A percentile compares a stretch with the other conserved stretches of the same genome.
Conservation (phyloP, 2,329 filamentous ascomycete species). For the Paecilomyces variotii region DNA sequence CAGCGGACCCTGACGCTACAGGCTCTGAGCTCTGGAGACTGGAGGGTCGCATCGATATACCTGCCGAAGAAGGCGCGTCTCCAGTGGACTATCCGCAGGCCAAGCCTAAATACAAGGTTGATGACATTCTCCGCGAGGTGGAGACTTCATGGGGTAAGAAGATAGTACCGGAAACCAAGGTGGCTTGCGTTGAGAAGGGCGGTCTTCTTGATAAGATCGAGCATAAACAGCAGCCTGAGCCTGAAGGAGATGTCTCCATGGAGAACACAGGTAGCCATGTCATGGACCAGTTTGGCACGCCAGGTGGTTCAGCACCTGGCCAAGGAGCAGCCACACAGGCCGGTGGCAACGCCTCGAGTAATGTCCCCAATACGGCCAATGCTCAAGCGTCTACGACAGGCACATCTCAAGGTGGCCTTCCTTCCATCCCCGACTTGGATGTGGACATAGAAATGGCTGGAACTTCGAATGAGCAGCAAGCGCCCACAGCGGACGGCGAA, state of each 20-base stretch:
- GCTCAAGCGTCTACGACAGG: conserved; percentile 5
- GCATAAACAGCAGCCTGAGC: conserved; percentile 18
- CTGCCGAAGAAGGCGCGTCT: conserved; percentile 26
- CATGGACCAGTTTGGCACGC: conserved; percentile 27
- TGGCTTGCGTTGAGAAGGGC: conserved; percentile 69
- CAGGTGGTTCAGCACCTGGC: conserved; percentile 6
- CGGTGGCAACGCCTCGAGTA: conserved; percentile 49
- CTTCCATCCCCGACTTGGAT: conserved; percentile 22
- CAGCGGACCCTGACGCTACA: conserved; percentile 47
- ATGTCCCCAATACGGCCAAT: conserved; percentile 4
- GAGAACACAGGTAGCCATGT: conserved; percentile 22
- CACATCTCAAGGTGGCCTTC: neutral
- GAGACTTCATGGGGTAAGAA: conserved; percentile 63
- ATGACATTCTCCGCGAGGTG: conserved; percentile 67
- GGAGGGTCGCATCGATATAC: conserved; percentile 43
- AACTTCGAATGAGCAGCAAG: conserved; percentile 34
- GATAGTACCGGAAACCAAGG: conserved; percentile 54
- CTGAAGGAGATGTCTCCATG: conserved; percentile 27
- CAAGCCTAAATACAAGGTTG: conserved; percentile 43
- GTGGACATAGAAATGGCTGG: conserved; percentile 49
- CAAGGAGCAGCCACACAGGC: conserved; percentile 5
- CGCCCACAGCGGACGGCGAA: conserved; percentile 35
- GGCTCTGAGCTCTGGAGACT: conserved; percentile 57
- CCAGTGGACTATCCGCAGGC: conserved; percentile 32
- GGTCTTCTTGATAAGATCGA: conserved; percentile 55